phyloP scores from a whole-genome alignment of 139 green algal genomes.

The Desmodesmus armatus region DNA sequence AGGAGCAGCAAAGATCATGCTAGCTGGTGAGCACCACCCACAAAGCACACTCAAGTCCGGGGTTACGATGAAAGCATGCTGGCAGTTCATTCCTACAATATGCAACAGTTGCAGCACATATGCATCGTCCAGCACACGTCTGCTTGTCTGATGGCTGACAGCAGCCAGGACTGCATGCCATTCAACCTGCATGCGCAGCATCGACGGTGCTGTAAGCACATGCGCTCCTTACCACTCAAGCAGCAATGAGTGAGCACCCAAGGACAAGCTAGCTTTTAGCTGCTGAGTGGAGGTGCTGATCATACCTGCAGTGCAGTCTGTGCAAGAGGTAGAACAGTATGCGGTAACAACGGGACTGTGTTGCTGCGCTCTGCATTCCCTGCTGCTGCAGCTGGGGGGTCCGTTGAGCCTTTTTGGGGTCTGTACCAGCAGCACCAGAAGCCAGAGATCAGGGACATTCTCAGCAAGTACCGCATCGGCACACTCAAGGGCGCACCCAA shows the following conservation, averaged over 20 bases:
- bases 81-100: too few species aligned
- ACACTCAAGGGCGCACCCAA: constrained; percentile 64
- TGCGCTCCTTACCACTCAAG: too few species aligned
- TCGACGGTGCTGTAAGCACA: neutral
- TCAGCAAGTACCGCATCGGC: constrained; percentile 86
- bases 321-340: neutral
- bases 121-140: too few species aligned
- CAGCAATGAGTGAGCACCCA: too few species aligned
- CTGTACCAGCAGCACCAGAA: constrained; percentile 91
- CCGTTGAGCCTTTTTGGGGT: constrained; percentile 91
- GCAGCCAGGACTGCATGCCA: neutral
- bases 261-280: too few species aligned
- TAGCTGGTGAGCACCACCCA: constrained; percentile 58
- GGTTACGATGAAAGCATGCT: too few species aligned
- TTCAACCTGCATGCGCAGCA: neutral
- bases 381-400: constrained; percentile 67
- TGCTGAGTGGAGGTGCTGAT: too few species aligned
- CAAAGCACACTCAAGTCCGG: too few species aligned
- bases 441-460: constrained; percentile 66
- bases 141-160: too few species aligned
- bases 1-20: constrained; percentile 76
- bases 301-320: neutral
- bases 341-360: neutral
- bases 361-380: neutral
- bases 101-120: too few species aligned